These are phyloP conservation scores for Naumovozyma baii DNA, from an alignment of 805 yeast genomes.

Conservation along the genomic window DNA sequence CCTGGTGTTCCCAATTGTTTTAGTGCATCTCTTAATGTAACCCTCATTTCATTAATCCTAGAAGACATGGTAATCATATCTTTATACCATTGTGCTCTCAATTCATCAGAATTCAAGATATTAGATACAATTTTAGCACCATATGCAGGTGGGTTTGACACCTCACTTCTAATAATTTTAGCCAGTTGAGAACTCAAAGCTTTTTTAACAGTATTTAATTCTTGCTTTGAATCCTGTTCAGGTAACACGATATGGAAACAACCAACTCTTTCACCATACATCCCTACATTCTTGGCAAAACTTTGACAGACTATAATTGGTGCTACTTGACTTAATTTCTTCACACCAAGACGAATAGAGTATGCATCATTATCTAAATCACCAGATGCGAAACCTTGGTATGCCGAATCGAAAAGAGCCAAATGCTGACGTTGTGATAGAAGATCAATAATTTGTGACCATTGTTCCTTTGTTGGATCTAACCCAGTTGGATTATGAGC, in stretches of 20 bases:
- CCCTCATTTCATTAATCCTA: conserved; percentile 75
- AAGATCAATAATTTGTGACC: conserved; percentile 61
- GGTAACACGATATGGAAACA: conserved; percentile 71
- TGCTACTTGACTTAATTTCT: conserved; percentile 34
- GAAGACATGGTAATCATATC: conserved; percentile 83
- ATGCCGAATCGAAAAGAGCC: conserved; percentile 86
- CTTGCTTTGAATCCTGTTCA: conserved; percentile 22
- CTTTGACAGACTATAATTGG: conserved; percentile 84
- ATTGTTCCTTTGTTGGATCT: conserved; percentile 78
- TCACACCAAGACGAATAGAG: conserved; percentile 56
- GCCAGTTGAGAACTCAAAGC: conserved; percentile 72
- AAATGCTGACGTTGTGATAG: conserved; percentile 56
- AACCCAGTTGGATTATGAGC: conserved; percentile 98
- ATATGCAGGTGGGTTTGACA: conserved; percentile 90
- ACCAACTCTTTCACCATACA: conserved; percentile 97
- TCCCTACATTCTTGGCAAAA: conserved; percentile 91
- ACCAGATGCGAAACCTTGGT: conserved; percentile 96
- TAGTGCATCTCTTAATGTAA: conserved; percentile 50
- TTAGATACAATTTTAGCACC: conserved; percentile 86
- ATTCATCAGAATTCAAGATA: conserved; percentile 56
- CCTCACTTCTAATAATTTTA: conserved; percentile 67
- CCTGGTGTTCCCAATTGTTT: conserved; percentile 70
- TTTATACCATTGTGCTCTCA: conserved; percentile 69
- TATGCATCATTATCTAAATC: conserved; percentile 73
- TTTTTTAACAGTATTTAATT: conserved; percentile 34